Percentiles rank a stretch among this genome's conserved stretches.
Evolutionary conservation across 345 rosid genomes (phyloP).

Genomic region (Eucalyptus curtisii): DNA sequence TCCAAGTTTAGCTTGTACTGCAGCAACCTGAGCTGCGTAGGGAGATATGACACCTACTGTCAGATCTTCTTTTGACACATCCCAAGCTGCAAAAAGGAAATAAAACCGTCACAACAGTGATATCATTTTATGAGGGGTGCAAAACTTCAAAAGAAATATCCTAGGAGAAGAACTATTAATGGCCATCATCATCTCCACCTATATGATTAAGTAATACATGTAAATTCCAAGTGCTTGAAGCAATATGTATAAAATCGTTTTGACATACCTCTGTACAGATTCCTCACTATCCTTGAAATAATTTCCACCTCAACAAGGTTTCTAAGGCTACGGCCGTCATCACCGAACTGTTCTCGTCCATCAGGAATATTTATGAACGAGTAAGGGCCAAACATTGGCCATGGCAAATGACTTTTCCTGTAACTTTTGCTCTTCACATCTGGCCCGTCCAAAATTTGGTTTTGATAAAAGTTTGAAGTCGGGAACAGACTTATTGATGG

Average conservation of each 20-base stretch:
- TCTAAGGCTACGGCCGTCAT: conserved; percentile 7
- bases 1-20: conserved; percentile 16
- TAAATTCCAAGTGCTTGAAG: too few relatives aligned
- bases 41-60: conserved; percentile 30
- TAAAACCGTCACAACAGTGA: not conserved
- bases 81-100: conserved; percentile 10
- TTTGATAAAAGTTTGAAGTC: conserved; percentile 33
- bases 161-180: not conserved
- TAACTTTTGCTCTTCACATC: conserved; percentile 15
- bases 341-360: conserved; percentile 24
- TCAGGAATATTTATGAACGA: conserved; percentile 29
- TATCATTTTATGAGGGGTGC: not conserved
- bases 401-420: conserved; percentile 11
- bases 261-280: conserved; percentile 21
- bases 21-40: conserved; percentile 20
- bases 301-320: conserved; percentile 37
- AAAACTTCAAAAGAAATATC: not conserved
- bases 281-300: conserved; percentile 13
- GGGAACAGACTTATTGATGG: conserved; percentile 61
- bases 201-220: not conserved
- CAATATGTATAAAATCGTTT: not conserved
- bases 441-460: conserved; percentile 33
- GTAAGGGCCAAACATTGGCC: conserved; percentile 35
- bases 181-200: not conserved
- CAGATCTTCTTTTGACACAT: conserved; percentile 10